Evolutionary conservation across 352 stramenopile genomes (phyloP), one percentile per base, ranked within the genome.

Genomic region (Thalassiosira oceanica): DNA sequence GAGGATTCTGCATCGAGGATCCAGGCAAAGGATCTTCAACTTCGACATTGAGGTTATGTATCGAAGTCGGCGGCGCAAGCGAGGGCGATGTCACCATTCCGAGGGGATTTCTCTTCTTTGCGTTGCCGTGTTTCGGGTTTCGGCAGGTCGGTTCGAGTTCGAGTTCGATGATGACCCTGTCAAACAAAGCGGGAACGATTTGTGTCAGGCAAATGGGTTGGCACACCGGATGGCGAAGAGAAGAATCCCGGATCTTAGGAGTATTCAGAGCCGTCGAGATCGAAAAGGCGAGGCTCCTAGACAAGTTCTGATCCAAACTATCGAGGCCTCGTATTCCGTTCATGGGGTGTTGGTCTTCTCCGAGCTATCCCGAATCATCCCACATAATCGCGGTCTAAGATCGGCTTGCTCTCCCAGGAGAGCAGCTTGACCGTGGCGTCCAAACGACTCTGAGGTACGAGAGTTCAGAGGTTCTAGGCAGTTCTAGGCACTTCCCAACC

Each of bases 141-240:
- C 37, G 43, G 42, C 51, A 7, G 21, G 39, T 29, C 20, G 35
- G n/a, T 13, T 53, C 53, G 0, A 56, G 63, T 41, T 20, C n/a
- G 20, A 15, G 26, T 50, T 43, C 39, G 56, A 21, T 2, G 15
- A 63, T 74, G 26, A 23, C 11, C 10, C 49, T 89, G 10, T 89
- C 74, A 3, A 76, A 15, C 16, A 89, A 84, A 36, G 75, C 87
- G 48, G 78, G 74, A 2, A 70, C 74, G 2, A 66, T 87, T 0
- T 82, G 58, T 39, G 68, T 89, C 31, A 75, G 78, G 58, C 75
- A 89, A 57, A 72, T 85, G 23, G 82, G 82, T 21, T 89, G 82
- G 82, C 65, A 89, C 48, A 89, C 82, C 7, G 82, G 81, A 18
- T 89, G 78, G 78, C 27, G 75, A 36, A 54, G 78, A 35, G 72